Evolutionary conservation across 2,329 filamentous ascomycete species (phyloP), one percentile per base, ranked within the genome.

Genomic region (Ceratocystis papillata): DNA sequence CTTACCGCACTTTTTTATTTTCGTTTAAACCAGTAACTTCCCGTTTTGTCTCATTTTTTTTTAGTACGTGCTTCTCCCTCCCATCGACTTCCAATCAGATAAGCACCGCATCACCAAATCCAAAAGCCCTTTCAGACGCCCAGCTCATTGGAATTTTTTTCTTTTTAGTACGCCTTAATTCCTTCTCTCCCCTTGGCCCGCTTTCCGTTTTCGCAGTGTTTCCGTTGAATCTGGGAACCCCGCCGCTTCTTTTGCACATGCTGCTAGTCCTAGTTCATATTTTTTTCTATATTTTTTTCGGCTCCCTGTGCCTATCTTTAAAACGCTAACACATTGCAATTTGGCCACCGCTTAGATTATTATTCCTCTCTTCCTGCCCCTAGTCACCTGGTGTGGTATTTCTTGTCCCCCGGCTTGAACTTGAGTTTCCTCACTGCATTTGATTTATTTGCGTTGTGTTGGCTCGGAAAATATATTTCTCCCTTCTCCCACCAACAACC

Each of bases 121-220:
- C 8, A 33, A 25, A 10, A 15, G 17, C 25, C 55, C 55, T 30
- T 20, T 37, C 28, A 20, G 25, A 28, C 30, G 55, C 28, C 55
- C 37, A 41, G 55, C 3, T 20, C 33, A 20, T 6, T 25, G 22
- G 25, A 41, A 5, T 33, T 57, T 50, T 37, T 63, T 10, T 22
- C 22, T 20, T 46, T 20, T 46, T 22, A 6, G 33, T n/a, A 15
- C 28, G 33, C 5, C 28, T 30, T 59, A 25, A 41, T 37, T 63
- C 45, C 25, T 28, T 50, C 46, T 20, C 20, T 53, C 25, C n/a
- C 28, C 33, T 53, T 37, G 28, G 30, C 28, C 55, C 55, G 55
- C 55, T 59, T 59, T 59, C 55, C 28, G 55, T 59, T 59, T 59
- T 59, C 25, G 55, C 55, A 59, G 55, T 37, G 28, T 37, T 8